Conservation (phyloP, 2,329 filamentous ascomycete genomes). For the Penicillium sp. region DNA sequence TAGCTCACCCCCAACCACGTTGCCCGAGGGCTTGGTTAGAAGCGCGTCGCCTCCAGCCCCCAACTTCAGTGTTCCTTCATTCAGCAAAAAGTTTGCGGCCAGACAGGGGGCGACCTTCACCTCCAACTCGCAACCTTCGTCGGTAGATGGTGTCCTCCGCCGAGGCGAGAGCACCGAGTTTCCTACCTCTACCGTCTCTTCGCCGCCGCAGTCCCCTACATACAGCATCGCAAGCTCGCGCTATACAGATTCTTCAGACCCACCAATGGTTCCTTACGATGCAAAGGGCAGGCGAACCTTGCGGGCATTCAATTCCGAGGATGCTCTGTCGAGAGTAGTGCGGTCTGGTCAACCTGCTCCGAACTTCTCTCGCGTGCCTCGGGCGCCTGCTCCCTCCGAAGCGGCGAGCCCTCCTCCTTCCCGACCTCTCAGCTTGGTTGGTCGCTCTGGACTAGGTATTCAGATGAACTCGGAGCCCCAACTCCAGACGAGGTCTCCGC, state of each 20-base stretch:
- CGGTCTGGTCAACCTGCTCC: constrained; percentile 12
- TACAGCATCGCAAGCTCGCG: constrained; percentile 26
- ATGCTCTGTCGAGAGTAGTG: constrained; percentile 22
- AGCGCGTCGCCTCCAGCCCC: constrained; percentile 37
- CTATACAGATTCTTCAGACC: constrained; percentile 22
- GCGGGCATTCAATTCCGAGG: constrained; percentile 31
- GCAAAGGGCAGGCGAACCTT: constrained; percentile 19
- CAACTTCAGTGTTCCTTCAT: constrained; percentile 44
- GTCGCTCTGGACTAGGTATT: constrained; percentile 14
- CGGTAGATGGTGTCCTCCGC: constrained; percentile 11
- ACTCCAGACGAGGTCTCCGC: neutral
- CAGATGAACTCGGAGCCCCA: constrained; percentile 8
- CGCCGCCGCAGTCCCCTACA: constrained; percentile 34
- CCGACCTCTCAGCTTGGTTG: constrained; percentile 23
- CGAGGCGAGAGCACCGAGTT: constrained; percentile 17
- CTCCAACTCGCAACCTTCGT: constrained; percentile 19
- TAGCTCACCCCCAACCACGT: constrained; percentile 21
- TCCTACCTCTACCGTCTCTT: constrained; percentile 25
- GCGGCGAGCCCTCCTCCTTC: constrained; percentile 13
- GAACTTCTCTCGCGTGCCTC: constrained; percentile 19
- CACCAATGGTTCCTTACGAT: constrained; percentile 12
- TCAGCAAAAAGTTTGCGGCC: constrained; percentile 39
- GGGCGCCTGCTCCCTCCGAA: constrained; percentile 6
- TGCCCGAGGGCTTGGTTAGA: constrained; percentile 27
- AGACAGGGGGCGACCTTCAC: constrained; percentile 14